Evolutionary conservation across 306 rosid genomes (phyloP).

Genomic region (Delonix regia): DNA sequence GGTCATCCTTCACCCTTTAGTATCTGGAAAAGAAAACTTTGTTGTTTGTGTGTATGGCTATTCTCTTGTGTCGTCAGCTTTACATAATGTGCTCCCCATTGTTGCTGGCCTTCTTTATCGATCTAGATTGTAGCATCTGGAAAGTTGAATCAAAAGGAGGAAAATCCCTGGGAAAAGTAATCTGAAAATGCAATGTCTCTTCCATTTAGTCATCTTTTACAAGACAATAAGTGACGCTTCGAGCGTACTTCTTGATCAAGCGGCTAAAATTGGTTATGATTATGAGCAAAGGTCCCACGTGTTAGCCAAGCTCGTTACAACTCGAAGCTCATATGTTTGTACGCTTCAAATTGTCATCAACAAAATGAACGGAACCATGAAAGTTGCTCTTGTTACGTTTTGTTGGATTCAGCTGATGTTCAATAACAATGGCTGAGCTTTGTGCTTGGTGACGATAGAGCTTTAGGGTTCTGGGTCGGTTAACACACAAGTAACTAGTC

Average conservation of each 20-base stretch:
- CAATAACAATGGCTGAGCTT: background rate
- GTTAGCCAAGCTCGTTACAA: constrained; percentile 37
- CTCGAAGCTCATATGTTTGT: too few relatives aligned
- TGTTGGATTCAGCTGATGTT: background rate
- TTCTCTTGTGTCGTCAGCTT: constrained; percentile 23
- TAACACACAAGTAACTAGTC: background rate
- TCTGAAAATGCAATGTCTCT: background rate
- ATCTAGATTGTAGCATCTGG: background rate
- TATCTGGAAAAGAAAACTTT: constrained; percentile 10
- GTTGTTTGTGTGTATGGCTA: background rate
- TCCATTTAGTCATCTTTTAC: constrained; percentile 19
- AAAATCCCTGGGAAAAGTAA: constrained; percentile 11
- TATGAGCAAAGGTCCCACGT: constrained; percentile 36
- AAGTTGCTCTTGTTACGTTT: constrained; percentile 1
- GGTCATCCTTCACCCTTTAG: constrained; percentile 34
- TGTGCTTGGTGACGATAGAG: background rate
- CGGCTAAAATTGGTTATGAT: background rate
- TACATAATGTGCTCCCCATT: constrained; percentile 41
- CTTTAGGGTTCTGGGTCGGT: background rate
- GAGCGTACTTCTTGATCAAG: constrained; percentile 18
- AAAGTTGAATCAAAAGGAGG: constrained; percentile 27
- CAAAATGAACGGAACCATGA: constrained; percentile 16
- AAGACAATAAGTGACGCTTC: constrained; percentile 27
- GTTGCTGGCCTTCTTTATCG: background rate
- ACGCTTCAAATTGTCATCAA: constrained; percentile 33